Base-by-base conservation (phyloP, 2,329 filamentous ascomycete species). In the Pyricularia grisea region DNA sequence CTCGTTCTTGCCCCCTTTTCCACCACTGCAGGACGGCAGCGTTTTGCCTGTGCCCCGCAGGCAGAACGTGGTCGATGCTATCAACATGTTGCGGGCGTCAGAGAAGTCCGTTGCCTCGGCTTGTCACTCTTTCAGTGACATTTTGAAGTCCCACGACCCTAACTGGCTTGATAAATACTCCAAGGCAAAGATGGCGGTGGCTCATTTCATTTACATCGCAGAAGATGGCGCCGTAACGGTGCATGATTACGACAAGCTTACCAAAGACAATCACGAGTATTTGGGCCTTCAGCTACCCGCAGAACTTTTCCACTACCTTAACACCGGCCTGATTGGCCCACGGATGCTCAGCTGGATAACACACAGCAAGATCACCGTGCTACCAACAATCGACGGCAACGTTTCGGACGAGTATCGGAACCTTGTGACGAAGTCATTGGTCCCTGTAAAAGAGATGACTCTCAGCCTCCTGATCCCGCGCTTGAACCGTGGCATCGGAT, bases 281-380 rank as follows among this genome's bases (percentile, higher is more conserved):
- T 87, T 97, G 71, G 93, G 93, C n/a, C 87, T 96, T 70, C 91
- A 94, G 70, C 83, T 99, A 5, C 93, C 95, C 0, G 89, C 93
- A 60, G 95, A 99, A 79, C 83, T 98, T 23, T 94, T 94, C 77
- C 91, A 93, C 78, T 98, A 98, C 77, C 84, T 97, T 67, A 93
- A 93, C 70, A 89, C 87, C 67, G 95, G 93, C 42, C 81, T 97
- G 63, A 88, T 98, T 72, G 88, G 92, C 31, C 85, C 93, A 28
- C 88, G 92, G 66, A 84, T 97, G 55, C 85, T 97, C 14, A 92
- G 91, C 77, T 94, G 90, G 85, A 88, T 97, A 73, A 91, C 92
- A 4, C 90, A 92, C 68, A 88, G 90, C 72, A 89, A 94, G 76
- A 87, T 97, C 69, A 80, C 91, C 33, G 86, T 97, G 67, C 85